phyloP scores from a whole-genome alignment of 352 stramenopile genomes.

The Elongisporangium anandrum region DNA sequence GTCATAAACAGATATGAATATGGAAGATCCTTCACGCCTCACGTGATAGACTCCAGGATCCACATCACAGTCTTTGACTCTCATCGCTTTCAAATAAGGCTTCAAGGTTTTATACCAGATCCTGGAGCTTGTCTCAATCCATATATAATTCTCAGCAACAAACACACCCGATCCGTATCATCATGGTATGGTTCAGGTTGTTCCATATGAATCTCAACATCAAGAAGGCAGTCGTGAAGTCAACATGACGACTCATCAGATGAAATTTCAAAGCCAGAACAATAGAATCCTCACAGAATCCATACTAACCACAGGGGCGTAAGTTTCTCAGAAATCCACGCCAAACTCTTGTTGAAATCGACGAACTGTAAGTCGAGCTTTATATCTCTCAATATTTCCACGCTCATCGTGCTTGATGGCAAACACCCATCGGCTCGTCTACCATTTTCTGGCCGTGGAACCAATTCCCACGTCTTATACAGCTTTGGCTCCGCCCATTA shows the following conservation, averaged over 20 bases:
- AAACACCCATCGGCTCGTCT: neutral
- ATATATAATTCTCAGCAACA: neutral
- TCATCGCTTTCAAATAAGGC: neutral
- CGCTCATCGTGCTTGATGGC: neutral
- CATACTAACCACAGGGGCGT: conserved; percentile 3
- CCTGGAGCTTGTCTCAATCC: neutral
- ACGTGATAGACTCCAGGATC: neutral
- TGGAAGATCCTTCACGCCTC: neutral
- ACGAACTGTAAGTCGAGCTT: conserved; percentile 5
- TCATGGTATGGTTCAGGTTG: neutral
- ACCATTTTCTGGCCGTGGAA: neutral
- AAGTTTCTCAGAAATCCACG: conserved; percentile 9
- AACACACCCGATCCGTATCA: neutral
- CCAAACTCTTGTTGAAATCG: conserved; percentile 5
- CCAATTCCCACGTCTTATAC: neutral
- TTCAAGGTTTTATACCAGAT: neutral
- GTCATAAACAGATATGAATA: neutral
- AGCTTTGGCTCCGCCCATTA: neutral
- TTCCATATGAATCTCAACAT: conserved; percentile 9
- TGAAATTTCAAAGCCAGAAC: conserved; percentile 5
- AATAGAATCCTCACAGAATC: conserved; percentile 5
- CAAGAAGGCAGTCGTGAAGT: neutral
- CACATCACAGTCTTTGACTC: neutral
- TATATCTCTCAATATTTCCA: conserved; percentile 1
- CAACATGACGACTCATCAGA: conserved; percentile 1